These are phyloP conservation scores for Scenedesmus sp. DNA, from an alignment of 163 green algal genomes.

Conservation along the genomic window DNA sequence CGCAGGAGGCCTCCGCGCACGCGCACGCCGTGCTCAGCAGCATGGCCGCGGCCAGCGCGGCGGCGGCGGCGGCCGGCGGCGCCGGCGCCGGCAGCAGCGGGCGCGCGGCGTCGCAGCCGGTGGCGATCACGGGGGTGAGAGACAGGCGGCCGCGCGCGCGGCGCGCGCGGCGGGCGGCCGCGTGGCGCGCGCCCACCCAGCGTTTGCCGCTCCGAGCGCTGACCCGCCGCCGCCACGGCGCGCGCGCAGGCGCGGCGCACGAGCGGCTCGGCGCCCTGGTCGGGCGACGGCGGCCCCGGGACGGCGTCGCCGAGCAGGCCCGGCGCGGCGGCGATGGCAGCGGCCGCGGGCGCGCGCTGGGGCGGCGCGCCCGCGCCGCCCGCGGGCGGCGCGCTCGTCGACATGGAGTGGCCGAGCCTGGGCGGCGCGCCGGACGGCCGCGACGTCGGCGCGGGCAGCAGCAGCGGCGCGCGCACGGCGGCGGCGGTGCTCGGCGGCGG, in stretches of 20 bases:
- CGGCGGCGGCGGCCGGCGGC: constrained; percentile 14
- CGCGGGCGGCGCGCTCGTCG: constrained; percentile 1
- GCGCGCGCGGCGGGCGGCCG: no score
- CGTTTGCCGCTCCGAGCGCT: no score
- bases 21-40: constrained; percentile 16
- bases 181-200: no score
- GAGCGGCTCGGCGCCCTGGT: constrained; percentile 17
- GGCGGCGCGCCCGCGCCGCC: background rate
- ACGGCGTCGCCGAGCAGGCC: constrained; percentile 16
- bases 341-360: background rate
- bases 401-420: constrained; percentile 40
- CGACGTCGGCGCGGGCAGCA: background rate
- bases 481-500: constrained; percentile 7
- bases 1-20: constrained; percentile 14
- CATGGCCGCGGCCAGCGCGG: constrained; percentile 26
- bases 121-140: constrained; percentile 34
- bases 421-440: background rate
- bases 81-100: background rate
- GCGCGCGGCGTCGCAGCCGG: background rate
- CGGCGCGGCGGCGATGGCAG: constrained; percentile 7
- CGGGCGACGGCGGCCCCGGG: constrained; percentile 1
- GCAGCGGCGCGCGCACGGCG: background rate
- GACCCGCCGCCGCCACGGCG: no score
- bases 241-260: constrained; percentile 8
- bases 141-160: no score